Evolutionary conservation across 2,329 filamentous ascomycete genomes (phyloP), one percentile per base, ranked within the genome.

Genomic region (Colletotrichum sp.): DNA sequence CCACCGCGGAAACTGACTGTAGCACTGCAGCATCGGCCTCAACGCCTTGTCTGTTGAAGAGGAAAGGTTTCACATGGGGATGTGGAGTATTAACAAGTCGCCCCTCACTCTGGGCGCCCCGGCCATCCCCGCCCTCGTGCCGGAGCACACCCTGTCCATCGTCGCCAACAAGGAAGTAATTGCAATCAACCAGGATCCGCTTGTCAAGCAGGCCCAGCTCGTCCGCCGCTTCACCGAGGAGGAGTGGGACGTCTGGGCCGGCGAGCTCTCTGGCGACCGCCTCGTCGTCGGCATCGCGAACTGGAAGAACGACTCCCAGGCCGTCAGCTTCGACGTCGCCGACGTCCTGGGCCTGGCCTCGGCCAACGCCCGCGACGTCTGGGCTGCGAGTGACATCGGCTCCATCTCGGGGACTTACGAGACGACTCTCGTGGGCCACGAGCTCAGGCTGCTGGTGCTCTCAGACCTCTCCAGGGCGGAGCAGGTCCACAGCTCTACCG

Each of bases 121-220:
- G 0, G 79, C 88, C 62, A 83, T 85, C 31, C 78, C 81, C 13
- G 77, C 78, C 0, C 70, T 84, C 5, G 85, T 87, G 0, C 82
- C 83, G 2, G 70, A 79, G 0, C 78, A 80, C 1, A 88, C 87
- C 0, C 77, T 89, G 16, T 79, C 80, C 8, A 81, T 88, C 18
- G 78, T 89, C 61, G 82, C 82, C 2, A 91, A 91, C 79, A 82
- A 84, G 31, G 89, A 90, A 69, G 85, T 90, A 27, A 88, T 92
- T 29, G 86, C 86, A 0, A 88, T 90, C 77, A 91, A 91, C 76
- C 90, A 92, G 76, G 90, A 92, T 76, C 73, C 85, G 0, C 79
- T 91, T 0, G 88, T 85, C 0, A 81, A 86, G 67, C 87, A 89
- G 58, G 88, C 89, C 1, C 83, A 83, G n/a, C 81, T 92, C 2